These are phyloP conservation scores for Aspergillus sp. DNA, from an alignment of 2,329 filamentous ascomycete genomes.

Conservation along the genomic window DNA sequence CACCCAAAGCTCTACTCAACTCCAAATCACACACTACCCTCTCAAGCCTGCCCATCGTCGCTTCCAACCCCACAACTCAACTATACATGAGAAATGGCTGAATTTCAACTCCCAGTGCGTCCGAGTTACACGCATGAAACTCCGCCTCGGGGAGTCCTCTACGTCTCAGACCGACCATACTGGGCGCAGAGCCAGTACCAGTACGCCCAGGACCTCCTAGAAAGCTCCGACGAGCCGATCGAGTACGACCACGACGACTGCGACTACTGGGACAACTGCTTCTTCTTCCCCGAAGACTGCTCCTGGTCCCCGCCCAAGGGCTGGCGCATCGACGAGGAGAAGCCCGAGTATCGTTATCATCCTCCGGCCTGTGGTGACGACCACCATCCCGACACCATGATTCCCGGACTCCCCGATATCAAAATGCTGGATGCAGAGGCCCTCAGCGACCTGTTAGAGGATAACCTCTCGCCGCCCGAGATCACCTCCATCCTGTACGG, in stretches of 20 bases:
- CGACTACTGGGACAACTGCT: constrained; percentile 42
- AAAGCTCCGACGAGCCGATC: constrained; percentile 39
- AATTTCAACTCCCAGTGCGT: constrained; percentile 21
- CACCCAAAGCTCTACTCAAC: no score
- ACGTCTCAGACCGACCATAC: constrained; percentile 30
- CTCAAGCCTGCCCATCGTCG: not conserved
- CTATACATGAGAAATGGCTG: constrained; percentile 16
- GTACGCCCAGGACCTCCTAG: constrained; percentile 39
- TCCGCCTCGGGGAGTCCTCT: constrained; percentile 7
- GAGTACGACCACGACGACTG: constrained; percentile 43
- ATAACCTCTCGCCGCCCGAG: constrained; percentile 43
- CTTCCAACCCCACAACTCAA: not conserved
- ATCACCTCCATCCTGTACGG: constrained; percentile 44
- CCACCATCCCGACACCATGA: constrained; percentile 32
- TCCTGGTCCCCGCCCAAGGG: constrained; percentile 36
- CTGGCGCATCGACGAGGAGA: constrained; percentile 26
- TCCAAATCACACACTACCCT: no score
- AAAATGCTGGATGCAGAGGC: constrained; percentile 44
- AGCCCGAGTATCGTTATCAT: constrained; percentile 16
- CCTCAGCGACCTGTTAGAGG: constrained; percentile 39
- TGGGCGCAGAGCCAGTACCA: constrained; percentile 39
- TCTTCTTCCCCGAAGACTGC: constrained; percentile 45
- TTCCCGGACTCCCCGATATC: constrained; percentile 41
- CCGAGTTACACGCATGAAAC: constrained; percentile 11
- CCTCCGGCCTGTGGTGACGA: constrained; percentile 9